Conservation (phyloP, 225 moss, liverwort and hornwort genomes). For the Bryoerythrophyllum caledonicum region DNA sequence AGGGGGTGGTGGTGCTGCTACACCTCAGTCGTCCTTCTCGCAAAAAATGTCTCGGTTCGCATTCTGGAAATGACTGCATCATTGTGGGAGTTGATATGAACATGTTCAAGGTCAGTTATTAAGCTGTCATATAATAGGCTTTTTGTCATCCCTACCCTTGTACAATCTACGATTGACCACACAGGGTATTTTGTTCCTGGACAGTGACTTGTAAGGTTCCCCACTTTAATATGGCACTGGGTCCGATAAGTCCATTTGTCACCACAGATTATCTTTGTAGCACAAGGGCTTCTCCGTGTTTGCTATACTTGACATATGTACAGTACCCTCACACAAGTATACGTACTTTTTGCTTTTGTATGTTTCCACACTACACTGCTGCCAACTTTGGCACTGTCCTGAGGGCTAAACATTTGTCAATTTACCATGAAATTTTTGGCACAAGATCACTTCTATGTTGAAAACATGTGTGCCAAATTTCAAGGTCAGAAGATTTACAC, state of each 20-base stretch:
- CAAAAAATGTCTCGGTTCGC: constrained; percentile 67
- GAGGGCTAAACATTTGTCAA: too few species aligned
- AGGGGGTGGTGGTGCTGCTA: constrained; percentile 30
- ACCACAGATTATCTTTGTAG: constrained; percentile 10
- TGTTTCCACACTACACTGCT: too few species aligned
- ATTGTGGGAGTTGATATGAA: constrained; percentile 6
- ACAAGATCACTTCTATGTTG: too few species aligned
- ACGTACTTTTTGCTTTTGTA: too few species aligned
- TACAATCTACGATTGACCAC: not conserved
- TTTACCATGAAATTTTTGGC: too few species aligned
- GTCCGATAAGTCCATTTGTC: constrained; percentile 1
- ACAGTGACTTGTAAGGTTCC: not conserved
- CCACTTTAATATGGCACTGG: constrained; percentile 10
- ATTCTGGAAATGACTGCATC: constrained; percentile 62
- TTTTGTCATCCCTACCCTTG: not conserved
- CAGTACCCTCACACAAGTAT: not conserved
- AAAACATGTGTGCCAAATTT: too few species aligned
- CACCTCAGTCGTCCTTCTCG: constrained; percentile 47
- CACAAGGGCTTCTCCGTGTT: not conserved
- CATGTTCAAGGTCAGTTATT: not conserved
- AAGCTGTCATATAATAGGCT: constrained; percentile 14
- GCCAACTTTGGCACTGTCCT: too few species aligned
- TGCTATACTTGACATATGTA: constrained; percentile 10
- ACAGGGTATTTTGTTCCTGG: constrained; percentile 15
- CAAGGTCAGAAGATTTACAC: too few species aligned